Conservation (phyloP, 306 rosid genomes). For the Echinosophora koreensis region DNA sequence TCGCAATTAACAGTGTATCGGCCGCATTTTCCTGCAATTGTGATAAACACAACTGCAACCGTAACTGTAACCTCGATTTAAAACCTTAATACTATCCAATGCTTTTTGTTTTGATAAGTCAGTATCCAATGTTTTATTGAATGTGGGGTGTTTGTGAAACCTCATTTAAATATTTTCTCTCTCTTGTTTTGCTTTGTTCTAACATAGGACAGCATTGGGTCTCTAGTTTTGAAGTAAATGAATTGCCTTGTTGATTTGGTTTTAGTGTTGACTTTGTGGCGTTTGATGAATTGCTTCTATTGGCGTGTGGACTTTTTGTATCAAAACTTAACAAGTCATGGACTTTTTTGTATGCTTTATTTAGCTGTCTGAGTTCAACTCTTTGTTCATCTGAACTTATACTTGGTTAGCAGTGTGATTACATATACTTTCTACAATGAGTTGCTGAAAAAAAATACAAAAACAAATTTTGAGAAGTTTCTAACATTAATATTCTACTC, state of each 20-base stretch:
- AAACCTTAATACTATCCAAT: no score
- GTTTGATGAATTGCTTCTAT: constrained; percentile 42
- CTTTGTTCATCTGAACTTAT: constrained; percentile 32
- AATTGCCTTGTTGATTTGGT: constrained; percentile 5
- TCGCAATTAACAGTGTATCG: no score
- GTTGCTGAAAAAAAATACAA: neutral
- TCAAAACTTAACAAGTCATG: neutral
- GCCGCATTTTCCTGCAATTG: no score
- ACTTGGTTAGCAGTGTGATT: no score
- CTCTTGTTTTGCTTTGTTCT: neutral
- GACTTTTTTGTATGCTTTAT: neutral
- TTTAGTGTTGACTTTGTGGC: constrained; percentile 23
- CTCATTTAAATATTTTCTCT: constrained; percentile 1
- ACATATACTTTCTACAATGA: neutral
- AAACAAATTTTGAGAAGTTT: neutral
- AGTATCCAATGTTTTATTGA: neutral
- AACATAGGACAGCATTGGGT: neutral
- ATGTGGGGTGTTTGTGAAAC: constrained; percentile 32
- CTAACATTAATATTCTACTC: neutral
- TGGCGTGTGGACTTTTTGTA: neutral
- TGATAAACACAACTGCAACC: no score
- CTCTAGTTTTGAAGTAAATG: constrained; percentile 9
- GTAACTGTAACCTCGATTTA: no score
- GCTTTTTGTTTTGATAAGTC: no score
- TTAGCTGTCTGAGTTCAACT: constrained; percentile 7